Evolutionary conservation across 305 asterid genomes (phyloP).

Genomic region (Fraxinus baroniana): DNA sequence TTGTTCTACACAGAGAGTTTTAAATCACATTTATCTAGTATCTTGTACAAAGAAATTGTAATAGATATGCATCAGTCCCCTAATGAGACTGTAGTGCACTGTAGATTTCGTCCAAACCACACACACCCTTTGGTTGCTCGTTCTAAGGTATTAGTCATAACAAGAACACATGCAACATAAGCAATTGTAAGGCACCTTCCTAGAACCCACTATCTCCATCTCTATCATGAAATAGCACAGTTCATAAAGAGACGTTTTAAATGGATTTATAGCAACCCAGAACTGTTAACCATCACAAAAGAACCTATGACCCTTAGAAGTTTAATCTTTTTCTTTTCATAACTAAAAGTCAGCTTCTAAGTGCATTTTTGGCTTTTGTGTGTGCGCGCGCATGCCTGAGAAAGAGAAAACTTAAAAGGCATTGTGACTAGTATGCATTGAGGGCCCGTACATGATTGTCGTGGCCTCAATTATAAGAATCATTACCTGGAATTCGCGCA

Average conservation of each 20-base stretch:
- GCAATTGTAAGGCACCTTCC: too few species aligned
- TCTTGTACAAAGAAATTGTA: neutral
- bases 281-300: neutral
- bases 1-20: too few species aligned
- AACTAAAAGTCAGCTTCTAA: neutral
- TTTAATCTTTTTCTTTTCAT: neutral
- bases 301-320: neutral
- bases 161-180: too few species aligned
- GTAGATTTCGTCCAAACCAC: too few species aligned
- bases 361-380: neutral
- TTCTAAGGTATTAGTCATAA: too few species aligned
- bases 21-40: neutral
- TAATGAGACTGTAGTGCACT: too few species aligned
- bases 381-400: too few species aligned
- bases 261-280: too few species aligned
- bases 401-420: neutral
- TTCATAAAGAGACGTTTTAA: too few species aligned
- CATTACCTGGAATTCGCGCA: constrained; percentile 83
- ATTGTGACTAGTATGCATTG: too few species aligned
- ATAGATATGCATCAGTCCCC: neutral
- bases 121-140: too few species aligned
- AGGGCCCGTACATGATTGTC: neutral
- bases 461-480: neutral
- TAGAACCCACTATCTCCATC: neutral
- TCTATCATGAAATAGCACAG: neutral